Evolutionary conservation across 352 stramenopile genomes (phyloP).

Genomic region (Phytopythium boreale): DNA sequence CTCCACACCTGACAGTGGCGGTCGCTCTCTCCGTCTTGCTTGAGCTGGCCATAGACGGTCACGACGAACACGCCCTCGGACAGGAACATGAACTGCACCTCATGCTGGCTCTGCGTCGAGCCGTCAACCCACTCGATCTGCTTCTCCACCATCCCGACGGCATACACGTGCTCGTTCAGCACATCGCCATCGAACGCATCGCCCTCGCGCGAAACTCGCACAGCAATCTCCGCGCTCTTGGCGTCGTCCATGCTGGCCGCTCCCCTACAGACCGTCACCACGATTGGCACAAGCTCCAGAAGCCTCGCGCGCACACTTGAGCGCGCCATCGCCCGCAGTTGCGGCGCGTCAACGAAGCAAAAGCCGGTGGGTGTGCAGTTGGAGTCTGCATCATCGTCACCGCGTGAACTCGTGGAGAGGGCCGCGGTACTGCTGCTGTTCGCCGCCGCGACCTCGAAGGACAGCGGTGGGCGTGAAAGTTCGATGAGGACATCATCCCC

Average conservation of each 20-base stretch:
- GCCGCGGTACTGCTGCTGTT: background rate
- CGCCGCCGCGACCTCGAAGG: conserved; percentile 23
- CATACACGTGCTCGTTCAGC: conserved; percentile 28
- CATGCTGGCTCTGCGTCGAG: conserved; percentile 15
- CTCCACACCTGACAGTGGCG: conserved; percentile 31
- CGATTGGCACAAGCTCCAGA: conserved; percentile 1
- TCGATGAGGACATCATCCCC: conserved; percentile 16
- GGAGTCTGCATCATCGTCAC: background rate
- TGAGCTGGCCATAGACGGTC: conserved; percentile 19
- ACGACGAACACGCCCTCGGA: conserved; percentile 56
- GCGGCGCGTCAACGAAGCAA: conserved; percentile 6
- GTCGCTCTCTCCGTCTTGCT: background rate
- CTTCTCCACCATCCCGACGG: conserved; percentile 33
- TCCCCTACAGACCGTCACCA: background rate
- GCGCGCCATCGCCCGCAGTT: background rate
- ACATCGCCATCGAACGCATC: conserved; percentile 7
- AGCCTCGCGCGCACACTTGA: background rate
- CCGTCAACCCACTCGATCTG: conserved; percentile 21
- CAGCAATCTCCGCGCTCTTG: conserved; percentile 17
- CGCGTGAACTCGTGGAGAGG: background rate
- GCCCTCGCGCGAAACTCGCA: conserved; percentile 34
- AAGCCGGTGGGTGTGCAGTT: background rate
- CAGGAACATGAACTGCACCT: conserved; percentile 62
- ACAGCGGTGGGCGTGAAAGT: conserved; percentile 26
- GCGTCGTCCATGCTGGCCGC: background rate